Conservation (phyloP, 176 grass and related monocot species). For the Hordeum vulgare region DNA sequence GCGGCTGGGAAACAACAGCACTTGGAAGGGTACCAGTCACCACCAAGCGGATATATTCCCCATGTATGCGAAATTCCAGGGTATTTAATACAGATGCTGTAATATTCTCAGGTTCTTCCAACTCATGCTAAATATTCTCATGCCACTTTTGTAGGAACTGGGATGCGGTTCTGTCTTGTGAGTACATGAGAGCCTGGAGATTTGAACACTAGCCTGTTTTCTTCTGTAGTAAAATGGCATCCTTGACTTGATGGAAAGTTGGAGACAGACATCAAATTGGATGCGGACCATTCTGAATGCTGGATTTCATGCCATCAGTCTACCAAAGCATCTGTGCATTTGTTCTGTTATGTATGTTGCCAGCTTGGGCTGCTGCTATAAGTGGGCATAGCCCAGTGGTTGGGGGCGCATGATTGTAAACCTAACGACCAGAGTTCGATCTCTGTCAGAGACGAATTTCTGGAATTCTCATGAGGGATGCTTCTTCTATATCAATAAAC, state of each 20-base stretch:
- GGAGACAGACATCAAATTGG: background rate
- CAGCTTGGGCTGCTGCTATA: conserved; percentile 25
- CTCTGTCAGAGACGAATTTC: no score
- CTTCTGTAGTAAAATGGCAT: background rate
- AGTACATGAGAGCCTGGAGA: background rate
- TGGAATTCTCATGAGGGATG: no score
- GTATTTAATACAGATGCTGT: conserved; percentile 10
- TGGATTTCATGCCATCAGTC: conserved; percentile 7
- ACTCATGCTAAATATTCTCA: conserved; percentile 4
- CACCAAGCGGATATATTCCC: conserved; percentile 10
- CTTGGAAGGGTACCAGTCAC: background rate
- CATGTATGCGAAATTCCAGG: background rate
- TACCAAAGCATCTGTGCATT: background rate
- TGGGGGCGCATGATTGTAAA: no score
- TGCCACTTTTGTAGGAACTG: conserved; percentile 18
- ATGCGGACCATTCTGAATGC: background rate
- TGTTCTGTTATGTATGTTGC: background rate
- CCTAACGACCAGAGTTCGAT: no score
- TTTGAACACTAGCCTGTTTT: background rate
- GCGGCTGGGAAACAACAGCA: conserved; percentile 12
- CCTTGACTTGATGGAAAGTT: conserved; percentile 6
- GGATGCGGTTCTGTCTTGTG: background rate
- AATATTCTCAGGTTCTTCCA: conserved; percentile 33
- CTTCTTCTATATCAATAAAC: no score
- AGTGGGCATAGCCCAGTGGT: no score